These are phyloP conservation scores for Trichosporon sp. DNA, from an alignment of 1,284 basidiomycete species.

Conservation along the genomic window DNA sequence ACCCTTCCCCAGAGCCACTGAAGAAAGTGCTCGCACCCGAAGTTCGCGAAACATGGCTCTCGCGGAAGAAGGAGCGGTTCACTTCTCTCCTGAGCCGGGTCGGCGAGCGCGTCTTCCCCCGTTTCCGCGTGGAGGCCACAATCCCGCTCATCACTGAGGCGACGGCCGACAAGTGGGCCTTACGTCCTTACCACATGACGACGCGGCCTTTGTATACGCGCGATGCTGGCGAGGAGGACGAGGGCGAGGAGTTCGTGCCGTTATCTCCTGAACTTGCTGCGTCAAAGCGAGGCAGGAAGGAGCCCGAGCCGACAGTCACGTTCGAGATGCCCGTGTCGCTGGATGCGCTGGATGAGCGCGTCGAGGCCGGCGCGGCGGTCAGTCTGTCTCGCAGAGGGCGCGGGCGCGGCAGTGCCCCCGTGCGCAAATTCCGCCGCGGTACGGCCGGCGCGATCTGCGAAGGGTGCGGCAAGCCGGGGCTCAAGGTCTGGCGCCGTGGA, in stretches of 20 bases:
- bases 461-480: constrained; percentile 33
- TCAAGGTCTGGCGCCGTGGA: constrained; percentile 44
- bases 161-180: constrained; percentile 36
- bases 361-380: constrained; percentile 33
- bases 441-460: constrained; percentile 34
- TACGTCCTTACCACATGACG: constrained; percentile 38
- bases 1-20: neutral
- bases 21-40: constrained; percentile 6
- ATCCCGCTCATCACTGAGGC: constrained; percentile 29
- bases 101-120: constrained; percentile 27
- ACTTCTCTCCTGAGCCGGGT: constrained; percentile 25
- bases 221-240: constrained; percentile 17
- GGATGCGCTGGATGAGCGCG: constrained; percentile 41
- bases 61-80: constrained; percentile 28
- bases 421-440: constrained; percentile 15
- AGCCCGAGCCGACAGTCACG: constrained; percentile 30
- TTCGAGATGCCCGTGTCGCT: constrained; percentile 46
- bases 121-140: constrained; percentile 23
- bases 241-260: constrained; percentile 4
- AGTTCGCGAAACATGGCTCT: constrained; percentile 19
- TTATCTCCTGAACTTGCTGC: neutral
- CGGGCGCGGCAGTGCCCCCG: constrained; percentile 13
- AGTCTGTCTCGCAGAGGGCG: neutral
- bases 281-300: constrained; percentile 8
- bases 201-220: constrained; percentile 37